Conservation (phyloP, 2,329 filamentous ascomycete genomes). For the Microdochium nivale region DNA sequence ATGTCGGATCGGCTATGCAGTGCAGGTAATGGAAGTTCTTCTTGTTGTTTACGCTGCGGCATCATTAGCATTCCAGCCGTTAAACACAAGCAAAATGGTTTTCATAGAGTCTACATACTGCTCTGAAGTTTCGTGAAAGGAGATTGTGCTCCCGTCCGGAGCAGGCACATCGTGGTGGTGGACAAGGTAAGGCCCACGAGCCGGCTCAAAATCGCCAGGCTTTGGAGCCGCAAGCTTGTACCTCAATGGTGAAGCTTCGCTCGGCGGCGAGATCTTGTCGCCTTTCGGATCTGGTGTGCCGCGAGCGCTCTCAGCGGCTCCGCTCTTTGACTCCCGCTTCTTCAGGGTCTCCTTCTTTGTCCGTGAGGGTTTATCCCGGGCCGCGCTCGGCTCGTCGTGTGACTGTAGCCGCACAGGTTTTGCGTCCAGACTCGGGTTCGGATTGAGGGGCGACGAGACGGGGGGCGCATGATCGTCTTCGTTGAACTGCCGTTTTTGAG, state of each 20-base stretch:
- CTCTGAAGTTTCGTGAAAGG: constrained; percentile 56
- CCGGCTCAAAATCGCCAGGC: constrained; percentile 50
- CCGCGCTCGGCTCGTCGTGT: constrained; percentile 25
- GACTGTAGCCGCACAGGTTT: constrained; percentile 25
- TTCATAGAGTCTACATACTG: constrained; percentile 37
- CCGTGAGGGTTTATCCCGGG: constrained; percentile 40
- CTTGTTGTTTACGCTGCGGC: constrained; percentile 49
- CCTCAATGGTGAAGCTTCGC: constrained; percentile 43
- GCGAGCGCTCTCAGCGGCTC: constrained; percentile 37
- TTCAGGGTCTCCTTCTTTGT: constrained; percentile 60
- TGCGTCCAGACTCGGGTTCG: constrained; percentile 39
- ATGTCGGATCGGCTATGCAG: constrained; percentile 81
- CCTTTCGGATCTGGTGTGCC: constrained; percentile 49
- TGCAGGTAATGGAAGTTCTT: constrained; percentile 81
- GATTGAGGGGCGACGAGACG: constrained; percentile 67
- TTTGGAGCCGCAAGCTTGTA: constrained; percentile 60
- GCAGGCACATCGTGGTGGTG: constrained; percentile 43
- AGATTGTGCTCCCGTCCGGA: constrained; percentile 39
- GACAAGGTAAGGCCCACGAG: constrained; percentile 49
- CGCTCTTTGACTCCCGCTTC: constrained; percentile 56
- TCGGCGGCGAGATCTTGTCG: constrained; percentile 21
- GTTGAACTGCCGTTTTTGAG: constrained; percentile 52
- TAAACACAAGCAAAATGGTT: neutral
- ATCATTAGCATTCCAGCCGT: constrained; percentile 3
- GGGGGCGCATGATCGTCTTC: constrained; percentile 64